phyloP scores from a whole-genome alignment of 2,329 filamentous ascomycete genomes.

The Hansfordia pulvinata region DNA sequence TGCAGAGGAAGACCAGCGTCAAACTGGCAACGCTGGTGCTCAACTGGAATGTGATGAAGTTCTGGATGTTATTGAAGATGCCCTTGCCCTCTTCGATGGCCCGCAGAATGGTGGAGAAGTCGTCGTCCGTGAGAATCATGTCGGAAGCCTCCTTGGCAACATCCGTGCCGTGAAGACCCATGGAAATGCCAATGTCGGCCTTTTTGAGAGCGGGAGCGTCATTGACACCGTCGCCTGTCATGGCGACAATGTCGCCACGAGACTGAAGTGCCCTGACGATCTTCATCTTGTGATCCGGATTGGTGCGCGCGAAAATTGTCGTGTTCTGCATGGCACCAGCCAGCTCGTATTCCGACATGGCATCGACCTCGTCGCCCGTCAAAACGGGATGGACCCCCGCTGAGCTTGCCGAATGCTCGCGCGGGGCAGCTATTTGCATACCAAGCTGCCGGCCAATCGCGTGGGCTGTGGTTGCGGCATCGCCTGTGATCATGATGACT shows the following conservation, averaged over 20 bases:
- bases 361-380: constrained; percentile 82
- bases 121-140: constrained; percentile 83
- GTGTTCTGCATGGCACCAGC: constrained; percentile 75
- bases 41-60: constrained; percentile 96
- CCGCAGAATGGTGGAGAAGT: constrained; percentile 81
- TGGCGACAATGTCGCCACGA: constrained; percentile 90
- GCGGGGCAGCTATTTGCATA: constrained; percentile 59
- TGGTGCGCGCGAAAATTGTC: constrained; percentile 91
- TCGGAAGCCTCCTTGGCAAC: constrained; percentile 94
- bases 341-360: constrained; percentile 76
- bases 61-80: constrained; percentile 99
- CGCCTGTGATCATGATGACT: constrained; percentile 98
- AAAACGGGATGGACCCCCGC: constrained; percentile 59
- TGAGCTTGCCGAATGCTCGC: constrained; percentile 37
- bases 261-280: constrained; percentile 86
- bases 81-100: constrained; percentile 98
- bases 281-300: constrained; percentile 95
- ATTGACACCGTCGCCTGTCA: constrained; percentile 98
- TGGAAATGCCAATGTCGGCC: constrained; percentile 94
- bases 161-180: constrained; percentile 90
- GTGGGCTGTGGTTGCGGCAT: constrained; percentile 86
- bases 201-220: constrained; percentile 94
- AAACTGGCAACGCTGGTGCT: constrained; percentile 92
- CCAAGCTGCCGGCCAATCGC: constrained; percentile 93
- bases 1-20: constrained; percentile 83